These are phyloP conservation scores for Kwoniella bestiolae DNA, from an alignment of 768 basidiomycete genomes.

Conservation along the genomic window DNA sequence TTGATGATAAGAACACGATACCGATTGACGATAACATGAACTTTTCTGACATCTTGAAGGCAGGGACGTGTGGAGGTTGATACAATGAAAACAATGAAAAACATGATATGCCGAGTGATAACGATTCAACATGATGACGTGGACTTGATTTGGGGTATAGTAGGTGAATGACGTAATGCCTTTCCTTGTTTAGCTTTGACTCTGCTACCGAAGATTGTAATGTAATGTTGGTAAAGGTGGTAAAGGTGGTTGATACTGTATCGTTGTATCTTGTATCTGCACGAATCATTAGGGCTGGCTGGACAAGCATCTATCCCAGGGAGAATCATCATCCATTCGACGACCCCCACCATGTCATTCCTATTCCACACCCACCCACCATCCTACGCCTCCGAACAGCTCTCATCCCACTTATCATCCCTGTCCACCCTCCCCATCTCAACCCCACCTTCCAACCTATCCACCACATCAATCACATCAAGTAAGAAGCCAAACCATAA, in stretches of 20 bases:
- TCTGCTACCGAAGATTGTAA: too few relatives aligned
- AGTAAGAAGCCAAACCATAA: conserved; percentile 24
- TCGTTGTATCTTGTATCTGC: too few relatives aligned
- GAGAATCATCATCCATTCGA: too few relatives aligned
- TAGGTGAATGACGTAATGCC: not conserved
- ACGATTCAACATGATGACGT: not conserved
- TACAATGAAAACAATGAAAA: conserved; percentile 1
- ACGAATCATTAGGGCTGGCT: too few relatives aligned
- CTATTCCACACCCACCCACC: conserved; percentile 29
- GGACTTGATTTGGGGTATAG: too few relatives aligned
- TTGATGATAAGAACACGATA: not conserved
- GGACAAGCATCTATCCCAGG: too few relatives aligned
- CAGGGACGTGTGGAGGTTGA: not conserved
- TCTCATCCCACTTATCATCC: conserved; percentile 36
- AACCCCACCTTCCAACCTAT: conserved; percentile 13
- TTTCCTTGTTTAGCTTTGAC: not conserved
- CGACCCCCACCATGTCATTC: conserved; percentile 31
- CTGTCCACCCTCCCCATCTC: conserved; percentile 46
- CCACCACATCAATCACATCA: conserved; percentile 8
- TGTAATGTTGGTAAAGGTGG: too few relatives aligned
- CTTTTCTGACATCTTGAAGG: not conserved
- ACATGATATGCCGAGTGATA: not conserved
- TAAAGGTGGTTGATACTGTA: too few relatives aligned
- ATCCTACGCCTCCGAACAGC: conserved; percentile 43
- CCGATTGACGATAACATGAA: conserved; percentile 3